Evolutionary conservation across 768 basidiomycete genomes (phyloP), one percentile per base, ranked within the genome.

Genomic region (Guyanaporus albipodus): DNA sequence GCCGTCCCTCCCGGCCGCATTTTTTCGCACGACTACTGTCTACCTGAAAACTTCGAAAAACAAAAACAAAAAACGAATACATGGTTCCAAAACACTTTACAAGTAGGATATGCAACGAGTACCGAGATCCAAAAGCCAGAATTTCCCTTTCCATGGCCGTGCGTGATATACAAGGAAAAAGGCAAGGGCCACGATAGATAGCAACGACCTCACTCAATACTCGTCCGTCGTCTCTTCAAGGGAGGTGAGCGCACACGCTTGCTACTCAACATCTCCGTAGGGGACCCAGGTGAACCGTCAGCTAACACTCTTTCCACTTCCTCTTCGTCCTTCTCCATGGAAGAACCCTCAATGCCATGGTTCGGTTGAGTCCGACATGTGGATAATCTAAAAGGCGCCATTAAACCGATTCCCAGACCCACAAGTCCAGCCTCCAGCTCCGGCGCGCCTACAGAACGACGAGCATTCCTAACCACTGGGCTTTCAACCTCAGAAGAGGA

Each of bases 311-410:
- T 54, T 52, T 69, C 62, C 31, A 70, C 67, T 52, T 70, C 63
- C 21, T 64, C 61, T 44, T 69, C 66, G 49, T 69, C 66, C 33
- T 56, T 48, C 26, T 59, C 65, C 38, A 57, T 35, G 14, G 49
- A 40, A 29, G 52, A 50, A 28, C 35, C 41, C 22, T 55, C 52
- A 2, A 26, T 36, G 9, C 31, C 40, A 14, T 53, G 47, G 19
- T 41, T 46, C 24, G 59, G 38, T 38, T 60, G 63, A 24, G 53
- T 63, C 34, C 70, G 64, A 37, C 67, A 71, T 24, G 70, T 68
- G 28, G 75, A 69, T 38, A 78, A 65, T 24, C 66, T 67, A 53
- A 83, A 82, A 11, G 82, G 76, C 42, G 75, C 79, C 55, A 83
- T 67, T 32, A 83, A 66, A 8, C 68, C 66, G 51, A 67, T 67